Base-by-base conservation (phyloP, 768 basidiomycete species). In the Tylopilus plumbeoviolaceoides region DNA sequence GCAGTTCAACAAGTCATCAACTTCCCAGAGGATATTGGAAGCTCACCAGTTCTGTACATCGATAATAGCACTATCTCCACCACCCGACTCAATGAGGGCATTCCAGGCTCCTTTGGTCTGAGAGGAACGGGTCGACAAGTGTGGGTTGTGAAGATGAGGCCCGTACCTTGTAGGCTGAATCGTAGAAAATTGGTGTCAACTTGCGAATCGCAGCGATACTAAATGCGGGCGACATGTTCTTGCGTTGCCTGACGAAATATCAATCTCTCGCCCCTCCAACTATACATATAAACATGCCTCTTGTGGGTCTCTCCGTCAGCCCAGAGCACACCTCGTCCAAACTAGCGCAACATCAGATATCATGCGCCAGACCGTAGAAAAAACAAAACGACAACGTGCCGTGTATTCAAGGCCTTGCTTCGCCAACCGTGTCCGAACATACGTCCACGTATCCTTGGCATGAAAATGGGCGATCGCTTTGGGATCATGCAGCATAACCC, bases 221-320 rank as follows among this genome's bases (percentile, higher is more conserved):
- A 59, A 77, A 75, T 0, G 66, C 75, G 9, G 74, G 71, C 0
- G 66, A 62, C 35, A 77, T 56, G 4, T 69, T 67, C 55, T 66
- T 73, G 49, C 74, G 62, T 45, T 75, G 74, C 39, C 75, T 64
- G 20, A n/a, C 18, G 0, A 23, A 5, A 23, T 23, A 23, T 23
- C 23, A 0, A 50, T 23, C 23, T 5, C 14, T 9, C 58, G 9
- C 44, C 36, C 15, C 3, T 25, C 36, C 18, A 8, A 1, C 2
- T 15, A 8, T 23, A n/a, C 0, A 9, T 18, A 17, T 21, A 17
- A 15, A 51, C 18, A 10, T 44, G 76, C 78, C 78, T 70, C 40
- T 63, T 69, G 47, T 81, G 80, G 54, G 66, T 69, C 15, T 80
- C 78, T 8, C 75, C 73, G 31, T 75, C 65, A 1, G 62, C 42